These are phyloP conservation scores for Lachancea mirantina DNA, from an alignment of 805 yeast species.

Conservation along the genomic window DNA sequence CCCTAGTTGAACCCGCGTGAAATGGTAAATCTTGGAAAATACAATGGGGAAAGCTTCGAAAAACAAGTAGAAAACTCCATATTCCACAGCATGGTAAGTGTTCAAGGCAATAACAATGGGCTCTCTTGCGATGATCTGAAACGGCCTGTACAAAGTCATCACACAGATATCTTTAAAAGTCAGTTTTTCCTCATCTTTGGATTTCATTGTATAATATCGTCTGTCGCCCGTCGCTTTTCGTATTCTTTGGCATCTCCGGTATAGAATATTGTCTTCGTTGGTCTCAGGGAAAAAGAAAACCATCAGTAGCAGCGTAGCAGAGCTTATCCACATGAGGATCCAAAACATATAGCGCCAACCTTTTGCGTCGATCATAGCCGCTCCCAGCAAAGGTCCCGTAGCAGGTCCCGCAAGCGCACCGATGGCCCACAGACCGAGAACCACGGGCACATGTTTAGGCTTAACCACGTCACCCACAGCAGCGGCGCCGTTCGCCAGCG, in stretches of 20 bases:
- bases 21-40: conserved; percentile 38
- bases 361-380: conserved; percentile 40
- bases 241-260: conserved; percentile 42
- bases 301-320: conserved; percentile 32
- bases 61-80: conserved; percentile 48
- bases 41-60: conserved; percentile 59
- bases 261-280: conserved; percentile 37
- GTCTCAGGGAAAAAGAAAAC: conserved; percentile 44
- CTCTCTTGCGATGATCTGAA: conserved; percentile 41
- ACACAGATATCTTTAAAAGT: conserved; percentile 16
- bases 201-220: conserved; percentile 38
- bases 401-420: conserved; percentile 51
- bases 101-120: conserved; percentile 52
- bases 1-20: conserved; percentile 43
- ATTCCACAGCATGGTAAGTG: conserved; percentile 43
- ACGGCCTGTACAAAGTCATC: conserved; percentile 41
- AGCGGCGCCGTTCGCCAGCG: conserved; percentile 54
- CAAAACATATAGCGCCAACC: conserved; percentile 52
- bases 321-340: conserved; percentile 40
- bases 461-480: conserved; percentile 43
- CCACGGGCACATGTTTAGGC: conserved; percentile 39
- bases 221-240: conserved; percentile 42
- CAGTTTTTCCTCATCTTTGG: conserved; percentile 26
- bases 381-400: conserved; percentile 51
- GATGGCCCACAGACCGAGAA: conserved; percentile 45